Evolutionary conservation across 2,329 filamentous ascomycete genomes (phyloP), one percentile per base, ranked within the genome.

Genomic region (Paradendryphiella salina): DNA sequence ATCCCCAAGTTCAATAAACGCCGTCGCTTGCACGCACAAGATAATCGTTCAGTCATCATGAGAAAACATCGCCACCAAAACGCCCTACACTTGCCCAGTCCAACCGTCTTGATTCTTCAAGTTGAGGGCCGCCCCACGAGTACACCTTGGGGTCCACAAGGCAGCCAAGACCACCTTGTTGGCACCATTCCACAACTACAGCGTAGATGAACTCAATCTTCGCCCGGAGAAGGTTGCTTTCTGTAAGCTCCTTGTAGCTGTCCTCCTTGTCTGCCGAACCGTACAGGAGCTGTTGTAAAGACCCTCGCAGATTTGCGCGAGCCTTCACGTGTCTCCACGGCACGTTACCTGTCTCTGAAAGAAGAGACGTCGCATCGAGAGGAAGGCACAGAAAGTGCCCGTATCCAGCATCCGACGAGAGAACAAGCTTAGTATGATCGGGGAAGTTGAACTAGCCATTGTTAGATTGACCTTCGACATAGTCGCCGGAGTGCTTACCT

Each of bases 381-480:
- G 87, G 84, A 15, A 92, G 82, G 64, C 89, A 86, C 76, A 88
- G 88, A 67, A 91, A 90, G 67, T 89, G 87, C 60, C 88, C 87
- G 79, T 85, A 87, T 1, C 81, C 84, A n/a, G 87, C 89, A 23
- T 87, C 83, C 1, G 86, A 77, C 50, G 90, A 89, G 20, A 94
- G 76, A 10, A 93, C 86, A 46, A 94, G 82, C 74, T 94, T 94
- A 52, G 89, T 93, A 71, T 94, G 89, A 61, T 94, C 89, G 2
- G 89, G 89, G 71, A 94, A 94, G 75, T 94, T 93, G 74, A 93
- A 89, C 82, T 90, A 58, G n/a, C 3, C 11, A 42, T n/a, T 35
- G 42, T 58, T 45, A 58, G 55, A 39, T 32, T 11, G 15, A 17
- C 18, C 11, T 32, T 31, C 17, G 7, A 6, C 5, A 31, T n/a